Conservation (phyloP, 1,284 basidiomycete species). For the Coniferiporia sulphurascens region DNA sequence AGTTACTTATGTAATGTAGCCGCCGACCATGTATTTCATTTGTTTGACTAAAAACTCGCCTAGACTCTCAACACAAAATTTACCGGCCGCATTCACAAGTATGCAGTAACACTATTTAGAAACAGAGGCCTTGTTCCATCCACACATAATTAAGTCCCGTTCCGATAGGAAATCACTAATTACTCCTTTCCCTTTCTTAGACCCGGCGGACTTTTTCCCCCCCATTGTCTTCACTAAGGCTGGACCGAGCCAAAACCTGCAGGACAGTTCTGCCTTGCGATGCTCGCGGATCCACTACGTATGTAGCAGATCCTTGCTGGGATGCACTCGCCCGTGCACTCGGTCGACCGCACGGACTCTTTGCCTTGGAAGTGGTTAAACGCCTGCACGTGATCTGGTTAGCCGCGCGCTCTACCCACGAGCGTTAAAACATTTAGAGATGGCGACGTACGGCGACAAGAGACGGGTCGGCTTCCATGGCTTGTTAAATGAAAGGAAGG, state of each 20-base stretch:
- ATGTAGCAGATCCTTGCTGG: constrained; percentile 77
- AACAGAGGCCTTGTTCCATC: no score
- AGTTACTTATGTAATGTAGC: no score
- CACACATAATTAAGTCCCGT: no score
- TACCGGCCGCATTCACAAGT: no score
- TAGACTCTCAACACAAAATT: no score
- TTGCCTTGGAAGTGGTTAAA: constrained; percentile 75
- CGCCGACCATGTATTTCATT: no score
- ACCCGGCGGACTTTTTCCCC: background rate
- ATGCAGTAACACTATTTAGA: no score
- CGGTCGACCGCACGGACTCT: constrained; percentile 44
- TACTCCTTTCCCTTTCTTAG: background rate
- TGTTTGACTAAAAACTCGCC: no score
- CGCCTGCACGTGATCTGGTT: constrained; percentile 31
- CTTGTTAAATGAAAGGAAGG: constrained; percentile 28
- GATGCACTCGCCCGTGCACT: constrained; percentile 62
- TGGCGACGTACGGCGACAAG: constrained; percentile 48
- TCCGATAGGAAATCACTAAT: no score
- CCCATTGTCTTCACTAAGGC: background rate
- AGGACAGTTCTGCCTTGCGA: constrained; percentile 54
- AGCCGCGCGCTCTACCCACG: background rate
- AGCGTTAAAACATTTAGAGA: background rate
- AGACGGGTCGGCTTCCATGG: constrained; percentile 56
- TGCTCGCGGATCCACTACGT: constrained; percentile 59
- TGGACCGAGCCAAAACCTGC: constrained; percentile 71